Base-by-base conservation (phyloP, 1,284 basidiomycete genomes). In the Lentinula novae-zelandiae region DNA sequence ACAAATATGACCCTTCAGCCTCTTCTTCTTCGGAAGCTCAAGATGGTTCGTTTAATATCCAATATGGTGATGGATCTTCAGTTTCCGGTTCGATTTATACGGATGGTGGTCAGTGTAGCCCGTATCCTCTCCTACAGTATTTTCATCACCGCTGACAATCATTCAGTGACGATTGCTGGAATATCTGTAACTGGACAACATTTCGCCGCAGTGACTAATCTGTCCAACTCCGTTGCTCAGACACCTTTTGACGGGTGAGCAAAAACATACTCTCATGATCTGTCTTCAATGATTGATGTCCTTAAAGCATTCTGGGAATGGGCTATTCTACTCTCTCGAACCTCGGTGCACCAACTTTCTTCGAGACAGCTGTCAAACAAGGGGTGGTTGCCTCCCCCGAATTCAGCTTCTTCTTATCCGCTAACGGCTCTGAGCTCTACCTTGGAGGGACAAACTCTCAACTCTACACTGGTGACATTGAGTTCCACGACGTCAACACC, bases 1-100 rank as follows among this genome's bases (percentile, higher is more conserved):
- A 51, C 17, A 64, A 60, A 48, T 76, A 77, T 69, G 65, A 76
- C 53, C 70, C 76, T 0, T 56, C 61, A 53, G 58, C 65, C 10
- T 80, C 78, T 39, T 75, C 75, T 0, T 75, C 77, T 1, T 67
- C 76, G 6, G 53, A 64, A 20, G 65, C 73, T 59, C 40, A 74
- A 53, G 44, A 60, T 2, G 66, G 69, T 27, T 65, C 63, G 0
- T 86, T 87, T 71, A 60, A 49, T 7, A 77, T 85, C 61, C 31
- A 67, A 2, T 89, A 83, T 67, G 84, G 80, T 12, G 84, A 86
- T 66, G 82, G 83, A n/a, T 82, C 81, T 9, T 75, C 74, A 15
- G 82, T 82, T 6, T 67, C 69, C 10, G 86, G 85, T 42, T 69
- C 72, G 36, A 74, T 82, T 61, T 87, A 81, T 70, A 72, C 71